Percentiles rank a stretch among this genome's conserved stretches.
phyloP scores from a whole-genome alignment of 2,329 filamentous ascomycete genomes.

The Fusarium tjaetaba region DNA sequence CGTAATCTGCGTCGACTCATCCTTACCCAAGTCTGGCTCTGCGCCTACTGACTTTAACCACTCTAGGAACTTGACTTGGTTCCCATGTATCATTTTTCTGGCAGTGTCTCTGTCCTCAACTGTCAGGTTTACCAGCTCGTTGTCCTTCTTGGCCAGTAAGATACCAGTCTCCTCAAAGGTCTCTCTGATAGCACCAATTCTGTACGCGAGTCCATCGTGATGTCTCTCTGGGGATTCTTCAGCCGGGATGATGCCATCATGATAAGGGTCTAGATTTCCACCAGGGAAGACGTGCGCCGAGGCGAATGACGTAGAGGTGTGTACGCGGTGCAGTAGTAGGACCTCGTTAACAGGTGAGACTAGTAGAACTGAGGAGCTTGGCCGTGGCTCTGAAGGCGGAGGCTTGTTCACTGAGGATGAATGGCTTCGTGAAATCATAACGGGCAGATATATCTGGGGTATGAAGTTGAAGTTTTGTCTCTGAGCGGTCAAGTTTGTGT shows the following conservation, averaged over 20 bases:
- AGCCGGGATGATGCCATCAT: slow-evolving; percentile 72
- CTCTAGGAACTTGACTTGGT: slow-evolving; percentile 71
- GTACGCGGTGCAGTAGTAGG: slow-evolving; percentile 85
- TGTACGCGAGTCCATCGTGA: slow-evolving; percentile 76
- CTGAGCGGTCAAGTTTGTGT: not conserved
- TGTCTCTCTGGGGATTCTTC: slow-evolving; percentile 67
- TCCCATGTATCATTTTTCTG: slow-evolving; percentile 74
- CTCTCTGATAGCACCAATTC: slow-evolving; percentile 87
- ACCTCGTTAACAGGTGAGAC: slow-evolving; percentile 89
- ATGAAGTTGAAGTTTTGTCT: slow-evolving; percentile 21
- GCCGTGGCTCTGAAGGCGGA: slow-evolving; percentile 59
- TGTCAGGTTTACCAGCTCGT: slow-evolving; percentile 68
- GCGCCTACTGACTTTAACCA: slow-evolving; percentile 70
- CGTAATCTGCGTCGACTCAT: not conserved
- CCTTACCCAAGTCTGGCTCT: slow-evolving; percentile 70
- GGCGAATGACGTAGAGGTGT: slow-evolving; percentile 84
- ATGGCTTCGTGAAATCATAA: slow-evolving; percentile 32
- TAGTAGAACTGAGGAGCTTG: slow-evolving; percentile 82
- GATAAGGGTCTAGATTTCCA: slow-evolving; percentile 79
- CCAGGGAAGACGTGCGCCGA: slow-evolving; percentile 97
- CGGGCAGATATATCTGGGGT: not conserved
- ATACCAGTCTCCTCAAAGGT: slow-evolving; percentile 97
- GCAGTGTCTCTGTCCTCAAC: slow-evolving; percentile 70
- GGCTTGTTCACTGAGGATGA: slow-evolving; percentile 36
- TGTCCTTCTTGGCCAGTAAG: slow-evolving; percentile 70